phyloP scores from a whole-genome alignment of 208 protist genomes.

The Leishmania amazonensis region DNA sequence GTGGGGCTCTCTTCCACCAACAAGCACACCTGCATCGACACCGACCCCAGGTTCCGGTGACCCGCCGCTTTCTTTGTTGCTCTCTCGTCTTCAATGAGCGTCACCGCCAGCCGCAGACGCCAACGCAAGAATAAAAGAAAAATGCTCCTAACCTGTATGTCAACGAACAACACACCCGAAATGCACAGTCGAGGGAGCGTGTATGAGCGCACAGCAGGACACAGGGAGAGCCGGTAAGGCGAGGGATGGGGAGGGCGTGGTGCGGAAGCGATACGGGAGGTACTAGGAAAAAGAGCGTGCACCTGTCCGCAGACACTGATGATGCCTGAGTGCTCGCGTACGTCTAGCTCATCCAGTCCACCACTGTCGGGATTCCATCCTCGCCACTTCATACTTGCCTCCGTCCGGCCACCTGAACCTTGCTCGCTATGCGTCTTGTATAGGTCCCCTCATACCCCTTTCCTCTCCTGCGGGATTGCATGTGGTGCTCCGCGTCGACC shows the following conservation, averaged over 20 bases:
- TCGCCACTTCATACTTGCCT: background rate
- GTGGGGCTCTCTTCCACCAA: background rate
- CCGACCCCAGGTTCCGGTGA: background rate
- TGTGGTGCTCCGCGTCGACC: background rate
- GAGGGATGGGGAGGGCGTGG: background rate
- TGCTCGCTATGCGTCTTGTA: background rate
- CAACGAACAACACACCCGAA: background rate
- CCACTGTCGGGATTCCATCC: background rate
- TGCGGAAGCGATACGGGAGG: background rate
- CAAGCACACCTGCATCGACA: background rate
- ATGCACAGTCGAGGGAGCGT: background rate
- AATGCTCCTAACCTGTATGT: background rate
- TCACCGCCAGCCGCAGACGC: background rate
- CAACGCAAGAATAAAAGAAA: background rate
- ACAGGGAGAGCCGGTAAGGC: background rate
- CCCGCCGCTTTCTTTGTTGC: background rate
- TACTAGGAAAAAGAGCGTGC: background rate
- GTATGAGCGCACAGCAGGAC: background rate
- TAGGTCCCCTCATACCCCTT: background rate
- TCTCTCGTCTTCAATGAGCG: background rate
- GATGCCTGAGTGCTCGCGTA: background rate
- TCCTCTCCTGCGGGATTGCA: background rate
- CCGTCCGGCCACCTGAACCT: background rate
- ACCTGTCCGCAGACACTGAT: background rate
- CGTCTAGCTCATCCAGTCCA: background rate